Base-by-base conservation (phyloP, 192 early-diverging fungal species). In the Geosiphon pyriformis region DNA sequence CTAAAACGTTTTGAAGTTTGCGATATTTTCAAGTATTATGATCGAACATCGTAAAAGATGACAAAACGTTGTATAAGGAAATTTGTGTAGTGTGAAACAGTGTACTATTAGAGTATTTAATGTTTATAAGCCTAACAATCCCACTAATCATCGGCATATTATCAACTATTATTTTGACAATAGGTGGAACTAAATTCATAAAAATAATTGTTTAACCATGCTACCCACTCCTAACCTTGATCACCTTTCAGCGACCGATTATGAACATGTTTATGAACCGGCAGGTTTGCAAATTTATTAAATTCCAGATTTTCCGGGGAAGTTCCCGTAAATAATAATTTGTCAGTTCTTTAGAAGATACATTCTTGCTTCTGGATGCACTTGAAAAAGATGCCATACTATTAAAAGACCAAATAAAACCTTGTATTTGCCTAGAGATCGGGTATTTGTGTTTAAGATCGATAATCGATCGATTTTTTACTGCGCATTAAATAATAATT, bases 341-440 rank as follows among this genome's bases (percentile, higher is more conserved):
- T n/a, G n/a, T n/a, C n/a, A n/a, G n/a, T n/a, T 35, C 22, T 23
- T 27, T 56, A 89, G 94, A 98, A 80, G 96, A 98, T 73, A 93
- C 93, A 0, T 98, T 95, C 70, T 74, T 98, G 52, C 76, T 98
- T 18, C 77, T 98, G 27, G 94, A 96, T 72, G 89, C 91, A 2
- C 83, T 98, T n/a, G 94, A 96, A 64, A 77, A 81, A 54, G 94
- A 96, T 54, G 73, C 64, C 0, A 22, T 70, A 4, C 70, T 78
- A 31, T 57, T 95, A 37, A 77, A 81, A 22, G 65, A 68, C 6
- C 73, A 72, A 10, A 60, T 80, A 0, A 58, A 76, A 3, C 92
- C 94, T 33, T 70, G 77, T 0, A 65, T 94, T 3, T 90, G 89
- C 50, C 77, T 96, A 11, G 96, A 98, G 64, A 87, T 98, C 52